Evolutionary conservation across 108 stramenopile species (phyloP).

Genomic region (Seminavis robusta): DNA sequence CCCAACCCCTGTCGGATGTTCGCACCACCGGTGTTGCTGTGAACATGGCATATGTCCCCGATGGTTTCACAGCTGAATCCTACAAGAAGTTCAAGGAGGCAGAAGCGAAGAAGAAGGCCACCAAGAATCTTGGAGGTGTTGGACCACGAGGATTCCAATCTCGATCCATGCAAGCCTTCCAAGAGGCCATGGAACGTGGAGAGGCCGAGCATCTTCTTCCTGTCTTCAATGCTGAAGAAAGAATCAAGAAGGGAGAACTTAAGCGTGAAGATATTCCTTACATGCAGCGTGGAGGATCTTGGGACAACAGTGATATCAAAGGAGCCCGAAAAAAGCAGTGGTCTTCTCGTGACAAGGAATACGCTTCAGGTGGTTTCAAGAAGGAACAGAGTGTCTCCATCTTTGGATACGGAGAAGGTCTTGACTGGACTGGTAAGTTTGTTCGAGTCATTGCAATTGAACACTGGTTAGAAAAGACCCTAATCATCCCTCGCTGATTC

Average conservation of each 20-base stretch:
- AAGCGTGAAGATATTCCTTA: slow-evolving; percentile 54
- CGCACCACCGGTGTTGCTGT: too few species aligned
- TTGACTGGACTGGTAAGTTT: slow-evolving; percentile 90
- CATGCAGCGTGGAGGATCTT: slow-evolving; percentile 51
- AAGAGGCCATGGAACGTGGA: slow-evolving; percentile 79
- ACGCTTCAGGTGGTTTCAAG: slow-evolving; percentile 70
- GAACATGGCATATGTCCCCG: slow-evolving; percentile 84
- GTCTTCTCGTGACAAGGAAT: slow-evolving; percentile 63
- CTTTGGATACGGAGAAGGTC: slow-evolving; percentile 67
- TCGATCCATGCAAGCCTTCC: slow-evolving; percentile 74
- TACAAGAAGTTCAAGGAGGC: slow-evolving; percentile 70
- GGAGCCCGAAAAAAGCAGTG: slow-evolving; percentile 57
- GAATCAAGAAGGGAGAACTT: slow-evolving; percentile 59
- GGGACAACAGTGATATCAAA: slow-evolving; percentile 72
- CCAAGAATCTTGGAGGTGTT: slow-evolving; percentile 49
- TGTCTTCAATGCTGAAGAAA: slow-evolving; percentile 61
- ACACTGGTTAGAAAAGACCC: too few species aligned
- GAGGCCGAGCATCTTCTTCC: slow-evolving; percentile 70
- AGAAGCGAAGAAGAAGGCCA: slow-evolving; percentile 43
- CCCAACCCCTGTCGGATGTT: too few species aligned
- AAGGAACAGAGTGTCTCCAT: slow-evolving; percentile 76
- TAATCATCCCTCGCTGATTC: too few species aligned
- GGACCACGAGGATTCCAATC: slow-evolving; percentile 78
- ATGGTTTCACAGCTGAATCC: slow-evolving; percentile 77
- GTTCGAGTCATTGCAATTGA: too few species aligned